Percentiles rank a stretch among this genome's conserved stretches.
These are phyloP conservation scores for Xerophyta viscosa DNA, from an alignment of 106 monocot species.

Conservation along the genomic window DNA sequence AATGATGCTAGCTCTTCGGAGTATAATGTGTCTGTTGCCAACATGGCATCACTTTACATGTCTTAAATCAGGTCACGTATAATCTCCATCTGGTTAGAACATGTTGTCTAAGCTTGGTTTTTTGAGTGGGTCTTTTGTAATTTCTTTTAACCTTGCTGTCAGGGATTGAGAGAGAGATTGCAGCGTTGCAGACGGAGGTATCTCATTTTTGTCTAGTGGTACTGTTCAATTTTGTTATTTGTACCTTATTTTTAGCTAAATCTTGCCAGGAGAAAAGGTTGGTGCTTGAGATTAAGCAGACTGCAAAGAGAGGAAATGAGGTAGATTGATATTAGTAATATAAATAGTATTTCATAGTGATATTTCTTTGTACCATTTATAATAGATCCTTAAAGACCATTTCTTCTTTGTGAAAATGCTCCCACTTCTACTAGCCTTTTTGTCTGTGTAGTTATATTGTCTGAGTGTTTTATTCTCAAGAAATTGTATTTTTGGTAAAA, in stretches of 20 bases:
- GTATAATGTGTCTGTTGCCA: too few species aligned
- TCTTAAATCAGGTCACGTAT: neutral
- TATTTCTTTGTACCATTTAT: too few species aligned
- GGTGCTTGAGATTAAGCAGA: conserved; percentile 91
- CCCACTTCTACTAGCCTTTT: too few species aligned
- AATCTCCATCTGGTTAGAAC: neutral
- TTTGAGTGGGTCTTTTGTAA: neutral
- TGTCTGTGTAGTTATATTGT: neutral
- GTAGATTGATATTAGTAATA: conserved; percentile 12
- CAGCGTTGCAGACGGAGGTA: conserved; percentile 75
- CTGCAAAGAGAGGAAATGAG: conserved; percentile 94
- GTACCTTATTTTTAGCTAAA: neutral
- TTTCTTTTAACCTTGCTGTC: conserved; percentile 1
- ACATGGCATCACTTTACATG: too few species aligned
- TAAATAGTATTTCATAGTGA: too few species aligned
- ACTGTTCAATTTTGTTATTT: neutral
- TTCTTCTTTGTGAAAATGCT: too few species aligned
- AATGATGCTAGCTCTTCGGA: too few species aligned
- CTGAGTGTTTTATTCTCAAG: neutral
- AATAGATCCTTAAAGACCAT: too few species aligned
- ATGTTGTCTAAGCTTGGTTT: neutral
- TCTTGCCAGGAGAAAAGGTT: conserved; percentile 78
- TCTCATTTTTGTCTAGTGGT: conserved; percentile 1
- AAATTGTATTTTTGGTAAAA: neutral
- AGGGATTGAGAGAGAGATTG: conserved; percentile 90